These are phyloP conservation scores for Umbilicus rupestris DNA, from an alignment of 164 flowering plant species.

Conservation along the genomic window DNA sequence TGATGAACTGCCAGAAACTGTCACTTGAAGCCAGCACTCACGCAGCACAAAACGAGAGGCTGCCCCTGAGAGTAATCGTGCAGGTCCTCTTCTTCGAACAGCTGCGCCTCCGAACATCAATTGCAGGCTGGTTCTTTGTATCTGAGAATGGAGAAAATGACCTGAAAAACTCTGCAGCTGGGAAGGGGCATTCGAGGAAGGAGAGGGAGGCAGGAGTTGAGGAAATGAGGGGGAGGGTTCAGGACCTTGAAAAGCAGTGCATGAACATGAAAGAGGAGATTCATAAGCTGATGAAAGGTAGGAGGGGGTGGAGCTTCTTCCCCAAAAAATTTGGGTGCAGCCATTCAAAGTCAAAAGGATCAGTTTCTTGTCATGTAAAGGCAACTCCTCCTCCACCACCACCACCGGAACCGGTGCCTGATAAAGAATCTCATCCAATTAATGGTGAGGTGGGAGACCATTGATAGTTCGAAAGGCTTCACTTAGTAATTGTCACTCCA, in stretches of 20 bases:
- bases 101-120: conserved; percentile 47
- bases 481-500: neutral
- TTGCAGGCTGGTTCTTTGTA: conserved; percentile 60
- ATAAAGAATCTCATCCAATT: neutral
- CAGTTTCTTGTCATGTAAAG: conserved; percentile 10
- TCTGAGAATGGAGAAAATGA: conserved; percentile 35
- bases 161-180: conserved; percentile 9
- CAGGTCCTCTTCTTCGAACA: conserved; percentile 74
- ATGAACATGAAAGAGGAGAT: conserved; percentile 27
- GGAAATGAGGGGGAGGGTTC: conserved; percentile 24
- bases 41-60: conserved; percentile 68
- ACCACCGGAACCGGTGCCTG: conserved; percentile 3
- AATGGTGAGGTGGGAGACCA: neutral
- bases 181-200: conserved; percentile 13
- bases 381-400: too few relatives aligned
- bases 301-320: conserved; percentile 23
- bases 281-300: conserved; percentile 26
- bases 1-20: conserved; percentile 71
- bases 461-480: neutral
- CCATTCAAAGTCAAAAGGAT: conserved; percentile 11
- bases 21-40: conserved; percentile 70
- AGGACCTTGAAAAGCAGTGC: conserved; percentile 34
- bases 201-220: conserved; percentile 13
- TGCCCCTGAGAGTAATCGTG: conserved; percentile 60
- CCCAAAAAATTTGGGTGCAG: conserved; percentile 17